Evolutionary conservation across 331 rosid genomes (phyloP).

Genomic region (Malus hybrid): DNA sequence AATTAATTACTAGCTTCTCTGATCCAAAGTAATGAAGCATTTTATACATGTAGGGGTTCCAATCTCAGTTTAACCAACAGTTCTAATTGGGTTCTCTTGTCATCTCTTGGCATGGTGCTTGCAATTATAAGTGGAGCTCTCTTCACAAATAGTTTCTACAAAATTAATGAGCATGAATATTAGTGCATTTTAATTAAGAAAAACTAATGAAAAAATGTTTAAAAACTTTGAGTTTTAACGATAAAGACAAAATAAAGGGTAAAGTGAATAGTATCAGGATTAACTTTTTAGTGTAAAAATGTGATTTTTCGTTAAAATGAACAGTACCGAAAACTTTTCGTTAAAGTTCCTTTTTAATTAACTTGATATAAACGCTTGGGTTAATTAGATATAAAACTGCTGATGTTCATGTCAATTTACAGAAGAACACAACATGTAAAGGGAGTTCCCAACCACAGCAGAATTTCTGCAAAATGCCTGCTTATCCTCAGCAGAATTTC

Average conservation of each 20-base stretch:
- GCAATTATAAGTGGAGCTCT: not conserved
- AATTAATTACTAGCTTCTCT: not conserved
- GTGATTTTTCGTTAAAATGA: too few relatives aligned
- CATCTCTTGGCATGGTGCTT: not conserved
- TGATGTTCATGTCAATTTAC: not conserved
- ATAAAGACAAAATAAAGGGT: too few relatives aligned
- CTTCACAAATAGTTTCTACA: not conserved
- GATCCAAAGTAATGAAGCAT: not conserved
- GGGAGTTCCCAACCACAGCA: not conserved
- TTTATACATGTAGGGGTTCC: not conserved
- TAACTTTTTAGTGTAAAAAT: too few relatives aligned
- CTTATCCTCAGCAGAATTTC: not conserved
- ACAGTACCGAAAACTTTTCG: too few relatives aligned
- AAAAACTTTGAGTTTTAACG: too few relatives aligned
- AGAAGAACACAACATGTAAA: not conserved
- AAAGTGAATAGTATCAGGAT: too few relatives aligned
- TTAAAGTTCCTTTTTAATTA: not conserved
- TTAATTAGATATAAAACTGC: not conserved
- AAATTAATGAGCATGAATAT: not conserved
- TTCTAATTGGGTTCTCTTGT: not conserved
- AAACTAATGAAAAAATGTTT: too few relatives aligned
- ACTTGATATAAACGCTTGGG: not conserved
- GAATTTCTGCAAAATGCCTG: not conserved
- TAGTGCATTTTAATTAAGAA: not conserved
- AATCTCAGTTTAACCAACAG: not conserved